Conservation (phyloP, 805 yeast genomes). For the Tetrapisispora phaffii region DNA sequence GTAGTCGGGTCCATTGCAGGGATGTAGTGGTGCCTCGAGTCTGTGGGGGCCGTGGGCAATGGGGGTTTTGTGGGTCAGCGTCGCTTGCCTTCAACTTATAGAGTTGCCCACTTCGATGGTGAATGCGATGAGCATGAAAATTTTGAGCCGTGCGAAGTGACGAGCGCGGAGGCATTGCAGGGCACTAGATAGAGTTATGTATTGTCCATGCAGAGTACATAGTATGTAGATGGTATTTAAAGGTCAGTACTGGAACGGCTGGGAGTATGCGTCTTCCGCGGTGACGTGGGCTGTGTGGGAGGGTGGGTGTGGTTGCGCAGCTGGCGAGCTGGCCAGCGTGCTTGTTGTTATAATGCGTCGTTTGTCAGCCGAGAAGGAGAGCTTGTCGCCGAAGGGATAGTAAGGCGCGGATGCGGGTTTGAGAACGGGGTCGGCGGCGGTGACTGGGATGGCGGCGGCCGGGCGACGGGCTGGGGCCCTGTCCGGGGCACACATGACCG, state of each 20-base stretch:
- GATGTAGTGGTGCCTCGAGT: no score
- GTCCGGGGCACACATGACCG: no score
- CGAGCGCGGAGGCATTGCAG: background rate
- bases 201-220: background rate
- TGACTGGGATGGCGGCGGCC: background rate
- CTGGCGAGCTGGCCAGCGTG: no score
- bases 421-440: background rate
- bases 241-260: conserved; percentile 19
- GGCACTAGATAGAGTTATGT: background rate
- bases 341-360: background rate
- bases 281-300: conserved; percentile 21
- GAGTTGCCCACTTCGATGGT: no score
- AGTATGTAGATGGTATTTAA: no score
- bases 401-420: conserved; percentile 4
- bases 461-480: background rate
- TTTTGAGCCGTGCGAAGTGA: background rate
- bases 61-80: no score
- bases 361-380: background rate
- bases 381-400: conserved; percentile 2
- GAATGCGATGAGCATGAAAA: conserved; percentile 2
- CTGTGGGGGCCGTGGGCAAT: no score
- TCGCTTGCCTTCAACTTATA: no score
- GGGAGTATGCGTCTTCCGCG: conserved; percentile 25
- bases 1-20: conserved; percentile 55
- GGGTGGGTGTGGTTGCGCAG: no score